Base-by-base conservation (phyloP, 148 eudicot genomes). In the Nepenthes gracilis region DNA sequence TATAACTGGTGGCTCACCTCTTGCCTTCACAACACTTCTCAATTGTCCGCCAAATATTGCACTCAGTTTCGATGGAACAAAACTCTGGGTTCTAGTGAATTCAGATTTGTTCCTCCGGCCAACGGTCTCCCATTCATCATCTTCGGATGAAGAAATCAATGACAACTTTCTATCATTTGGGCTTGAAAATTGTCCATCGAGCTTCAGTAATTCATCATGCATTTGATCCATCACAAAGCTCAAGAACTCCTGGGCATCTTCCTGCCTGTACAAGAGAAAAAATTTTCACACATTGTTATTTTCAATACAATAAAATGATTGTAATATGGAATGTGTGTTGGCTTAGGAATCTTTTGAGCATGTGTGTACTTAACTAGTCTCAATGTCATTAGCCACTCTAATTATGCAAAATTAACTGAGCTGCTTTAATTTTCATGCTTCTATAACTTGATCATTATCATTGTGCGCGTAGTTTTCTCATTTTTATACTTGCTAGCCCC, bases 161-260 rank as follows among this genome's bases (percentile, higher is more conserved):
- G 81, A 79, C 36, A 77, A 62, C 43, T 90, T 73, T 13, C 72
- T 76, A 48, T 74, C 85, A 71, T 53, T 77, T 54, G 60, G 67
- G 63, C 60, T 75, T 35, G 82, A 62, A 63, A 55, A 36, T 55
- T 79, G 79, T 5, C 95, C 98, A 60, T 76, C 91, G 65, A 93
- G 77, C 80, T 88, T 93, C 33, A 86, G 87, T 70, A 93, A 78
- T 65, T 93, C 98, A 78, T 93, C 87, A 77, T 93, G 98, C 98
- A 88, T 84, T 62, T 75, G 95, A 72, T 93, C 81, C 95, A 93
- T 86, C 61, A 93, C 69, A 64, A 77, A 93, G 76, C 98, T 88
- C 61, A 93, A 75, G 67, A 93, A 93, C 66, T 93, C 98, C 73
- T 93, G 98, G 45, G 95, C 98, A 78, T 93, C 98, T 80, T 93